Conservation (phyloP, 1,284 basidiomycete species). For the Tranzscheliella williamsii region DNA sequence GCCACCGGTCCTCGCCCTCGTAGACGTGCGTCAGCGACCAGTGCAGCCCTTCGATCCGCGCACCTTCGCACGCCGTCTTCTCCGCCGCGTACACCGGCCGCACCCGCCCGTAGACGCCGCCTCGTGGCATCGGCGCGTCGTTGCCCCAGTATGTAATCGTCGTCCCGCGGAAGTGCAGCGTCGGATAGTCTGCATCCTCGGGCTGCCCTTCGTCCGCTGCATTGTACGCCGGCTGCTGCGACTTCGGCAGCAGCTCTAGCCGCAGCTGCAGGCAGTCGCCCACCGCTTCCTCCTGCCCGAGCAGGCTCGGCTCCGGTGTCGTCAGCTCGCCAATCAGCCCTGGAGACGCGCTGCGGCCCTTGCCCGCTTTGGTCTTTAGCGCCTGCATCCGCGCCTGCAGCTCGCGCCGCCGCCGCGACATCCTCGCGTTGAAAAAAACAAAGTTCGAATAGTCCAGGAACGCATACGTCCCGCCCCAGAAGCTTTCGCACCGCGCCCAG, state of each 20-base stretch:
- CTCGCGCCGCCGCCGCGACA: conserved; percentile 16
- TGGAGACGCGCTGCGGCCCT: neutral
- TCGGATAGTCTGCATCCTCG: conserved; percentile 24
- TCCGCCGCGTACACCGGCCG: conserved; percentile 31
- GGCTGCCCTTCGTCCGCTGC: conserved; percentile 18
- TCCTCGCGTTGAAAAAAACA: conserved; percentile 28
- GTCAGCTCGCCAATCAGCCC: too few species aligned
- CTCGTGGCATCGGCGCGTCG: conserved; percentile 30
- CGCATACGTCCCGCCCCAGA: conserved; percentile 37
- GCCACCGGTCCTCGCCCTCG: conserved; percentile 46
- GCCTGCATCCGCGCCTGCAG: neutral
- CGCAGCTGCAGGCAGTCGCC: conserved; percentile 45
- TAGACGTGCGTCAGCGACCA: conserved; percentile 43
- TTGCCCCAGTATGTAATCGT: conserved; percentile 40
- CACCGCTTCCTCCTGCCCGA: conserved; percentile 36
- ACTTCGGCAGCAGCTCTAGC: conserved; percentile 35
- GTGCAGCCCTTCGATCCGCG: conserved; percentile 31
- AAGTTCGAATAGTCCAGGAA: conserved; percentile 43
- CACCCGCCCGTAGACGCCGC: conserved; percentile 30
- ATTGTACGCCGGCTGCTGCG: conserved; percentile 18
- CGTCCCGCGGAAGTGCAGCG: conserved; percentile 38
- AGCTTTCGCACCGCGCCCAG: conserved; percentile 45
- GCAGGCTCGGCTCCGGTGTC: conserved; percentile 12
- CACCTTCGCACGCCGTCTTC: conserved; percentile 12
- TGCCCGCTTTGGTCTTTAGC: neutral